A percentile compares a stretch with the other conserved stretches of the same genome.
Evolutionary conservation across 805 yeast genomes (phyloP).

Genomic region (Cyberlindnera suaveolens): DNA sequence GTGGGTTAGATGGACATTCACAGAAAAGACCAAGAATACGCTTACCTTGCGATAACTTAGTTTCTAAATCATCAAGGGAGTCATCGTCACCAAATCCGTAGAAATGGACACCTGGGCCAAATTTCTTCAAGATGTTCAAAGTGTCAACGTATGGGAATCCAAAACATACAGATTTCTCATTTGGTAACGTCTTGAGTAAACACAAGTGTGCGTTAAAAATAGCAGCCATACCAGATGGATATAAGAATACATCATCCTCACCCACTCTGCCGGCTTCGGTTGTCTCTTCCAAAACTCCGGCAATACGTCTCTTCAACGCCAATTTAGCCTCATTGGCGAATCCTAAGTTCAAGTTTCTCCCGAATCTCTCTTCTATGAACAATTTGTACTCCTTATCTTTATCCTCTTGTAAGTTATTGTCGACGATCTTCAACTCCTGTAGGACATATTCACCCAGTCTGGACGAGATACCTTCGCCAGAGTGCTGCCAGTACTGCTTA

Average conservation of each 20-base stretch:
- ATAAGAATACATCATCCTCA: constrained; percentile 72
- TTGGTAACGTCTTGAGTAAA: constrained; percentile 27
- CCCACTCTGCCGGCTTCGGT: constrained; percentile 17
- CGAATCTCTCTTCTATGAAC: constrained; percentile 84
- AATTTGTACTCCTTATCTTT: constrained; percentile 50
- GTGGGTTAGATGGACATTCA: constrained; percentile 95
- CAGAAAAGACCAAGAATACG: constrained; percentile 75
- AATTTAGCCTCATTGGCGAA: constrained; percentile 70
- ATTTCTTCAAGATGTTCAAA: constrained; percentile 73
- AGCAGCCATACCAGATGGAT: constrained; percentile 90
- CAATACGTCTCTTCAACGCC: constrained; percentile 69
- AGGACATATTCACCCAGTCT: constrained; percentile 81
- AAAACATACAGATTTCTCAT: constrained; percentile 74
- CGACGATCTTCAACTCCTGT: constrained; percentile 45
- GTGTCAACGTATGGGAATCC: constrained; percentile 98
- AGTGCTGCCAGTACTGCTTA: constrained; percentile 92
- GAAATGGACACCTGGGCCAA: constrained; percentile 88
- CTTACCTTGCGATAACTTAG: constrained; percentile 53
- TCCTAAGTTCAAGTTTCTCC: constrained; percentile 77
- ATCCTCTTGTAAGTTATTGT: constrained; percentile 23
- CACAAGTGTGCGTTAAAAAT: constrained; percentile 77
- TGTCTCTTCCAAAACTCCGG: constrained; percentile 46
- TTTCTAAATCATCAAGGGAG: constrained; percentile 60
- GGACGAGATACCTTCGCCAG: constrained; percentile 95
- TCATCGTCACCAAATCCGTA: constrained; percentile 78